Evolutionary conservation across 257 asterid species (phyloP), one percentile per base, ranked within the genome.

Genomic region (Handroanthus guayacan): DNA sequence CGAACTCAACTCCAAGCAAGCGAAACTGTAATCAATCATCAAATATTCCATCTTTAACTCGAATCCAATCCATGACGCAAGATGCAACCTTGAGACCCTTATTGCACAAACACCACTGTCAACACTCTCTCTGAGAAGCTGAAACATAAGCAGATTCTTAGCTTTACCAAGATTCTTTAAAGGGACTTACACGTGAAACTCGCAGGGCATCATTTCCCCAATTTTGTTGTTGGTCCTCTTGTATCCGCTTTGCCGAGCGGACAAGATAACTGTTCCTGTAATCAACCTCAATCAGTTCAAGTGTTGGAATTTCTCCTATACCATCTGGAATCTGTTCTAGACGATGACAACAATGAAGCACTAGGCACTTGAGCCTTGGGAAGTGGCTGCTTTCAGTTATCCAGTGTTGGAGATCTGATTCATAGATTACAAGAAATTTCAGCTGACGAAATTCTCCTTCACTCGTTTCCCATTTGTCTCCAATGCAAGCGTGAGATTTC

Each of bases 231-330:
- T 14, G 58, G 5, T 55, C 62, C 36, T 55, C 62, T 17, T 55
- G 31, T 55, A 55, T n/a, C 34, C 37, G 7, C 8, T 55, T 55
- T 3, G 62, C 62, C 1, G 36, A 55, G 1, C 18, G 11, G 11
- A 55, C 34, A 16, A 55, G 62, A 0, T 1, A 12, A 5, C 3
- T 25, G 31, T 25, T 25, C 31, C 1, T 25, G 31, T 25, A 25
- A 16, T 55, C 34, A 17, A 67, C 36, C 57, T 20, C 10, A 36
- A 55, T 54, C 52, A 16, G 41, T 38, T 70, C 65, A 16, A 70
- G 75, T 9, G 80, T 56, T 5, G 70, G 41, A n/a, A 76, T 47
- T 10, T 76, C 75, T 3, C 75, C 80, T 45, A 76, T 68, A 25
- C 20, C 8, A 4, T 68, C 36, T 11, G 75, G 71, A 48, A 73